Base-by-base conservation (phyloP, 768 basidiomycete species). In the Tylopilus cervinicoccineus region DNA sequence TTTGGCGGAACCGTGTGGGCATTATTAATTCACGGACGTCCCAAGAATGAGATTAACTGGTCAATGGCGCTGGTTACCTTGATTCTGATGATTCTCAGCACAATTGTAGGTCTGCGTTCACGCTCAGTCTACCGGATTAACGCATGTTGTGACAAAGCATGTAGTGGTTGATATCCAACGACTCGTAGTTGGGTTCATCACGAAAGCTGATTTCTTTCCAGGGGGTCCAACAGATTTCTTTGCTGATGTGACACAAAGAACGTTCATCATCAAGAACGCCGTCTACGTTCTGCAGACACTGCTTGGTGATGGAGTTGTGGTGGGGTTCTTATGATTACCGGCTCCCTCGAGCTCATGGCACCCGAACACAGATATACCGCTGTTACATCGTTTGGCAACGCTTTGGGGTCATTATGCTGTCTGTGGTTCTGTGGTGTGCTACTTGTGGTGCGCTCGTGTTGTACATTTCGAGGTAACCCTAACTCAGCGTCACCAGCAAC, bases 171-270 rank as follows among this genome's bases (percentile, higher is more conserved):
- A 64, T 47, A 55, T 62, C 38, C 46, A 52, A 8, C 59, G 65
- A 24, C 41, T 66, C 3, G n/a, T 57, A 34, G 46, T 55, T 12
- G 68, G 65, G 6, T 59, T 70, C n/a, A 43, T 65, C 22, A 36
- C 19, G 28, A 34, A 58, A 39, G 52, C 61, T 9, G 45, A 48
- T 22, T 55, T 22, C 9, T 49, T 49, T 20, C 58, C 61, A 6
- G 61, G 62, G 0, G 67, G 66, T 9, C 62, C 69, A 3, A 9
- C 44, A 8, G 58, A 43, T 4, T 70, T 61, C 47, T 68, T 70
- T 50, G 58, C 57, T 4, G 59, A 65, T 41, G 43, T 50, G 6
- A 58, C 56, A 36, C 56, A 69, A 22, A 50, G 31, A 17, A 64
- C 67, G 1, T 68, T 66, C 42, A 41, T 70, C 20, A 56, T 65